A percentile compares a stretch with the other conserved stretches of the same genome.
phyloP scores from a whole-genome alignment of 345 rosid species.

The Cardiospermum halicacabum region DNA sequence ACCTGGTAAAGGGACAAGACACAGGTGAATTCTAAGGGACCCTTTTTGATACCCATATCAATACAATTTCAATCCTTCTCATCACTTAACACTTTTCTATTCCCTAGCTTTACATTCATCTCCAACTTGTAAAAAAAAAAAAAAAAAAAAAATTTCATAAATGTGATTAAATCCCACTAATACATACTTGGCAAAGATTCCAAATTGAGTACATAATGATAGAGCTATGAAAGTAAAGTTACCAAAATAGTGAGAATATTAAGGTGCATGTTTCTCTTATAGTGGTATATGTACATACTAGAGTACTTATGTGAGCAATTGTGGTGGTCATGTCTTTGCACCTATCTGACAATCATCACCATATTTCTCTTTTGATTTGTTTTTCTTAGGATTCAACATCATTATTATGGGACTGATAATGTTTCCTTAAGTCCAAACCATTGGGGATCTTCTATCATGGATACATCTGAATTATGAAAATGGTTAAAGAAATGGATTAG shows the following conservation, averaged over 20 bases:
- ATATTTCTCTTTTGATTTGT: background rate
- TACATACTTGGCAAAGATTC: background rate
- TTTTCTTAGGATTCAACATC: conserved; percentile 1
- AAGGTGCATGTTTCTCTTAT: conserved; percentile 15
- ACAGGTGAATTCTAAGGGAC: conserved; percentile 7
- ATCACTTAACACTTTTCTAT: too few relatives aligned
- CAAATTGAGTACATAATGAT: background rate
- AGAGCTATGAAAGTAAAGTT: background rate
- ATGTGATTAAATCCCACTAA: too few relatives aligned
- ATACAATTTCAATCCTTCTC: too few relatives aligned
- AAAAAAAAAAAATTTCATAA: too few relatives aligned
- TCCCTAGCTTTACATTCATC: too few relatives aligned
- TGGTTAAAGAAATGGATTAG: too few relatives aligned
- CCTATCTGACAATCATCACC: background rate
- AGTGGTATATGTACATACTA: conserved; percentile 4
- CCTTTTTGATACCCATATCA: conserved; percentile 18
- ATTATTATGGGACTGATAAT: background rate
- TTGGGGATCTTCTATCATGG: background rate
- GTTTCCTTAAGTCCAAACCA: background rate
- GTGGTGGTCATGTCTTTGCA: background rate
- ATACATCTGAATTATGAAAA: background rate
- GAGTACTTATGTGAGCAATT: background rate
- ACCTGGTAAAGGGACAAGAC: conserved; percentile 1
- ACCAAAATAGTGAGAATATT: conserved; percentile 8
- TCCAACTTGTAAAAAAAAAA: too few relatives aligned